Conservation (phyloP, 495 filamentous ascomycete species). For the Aspergillus avenaceus region DNA sequence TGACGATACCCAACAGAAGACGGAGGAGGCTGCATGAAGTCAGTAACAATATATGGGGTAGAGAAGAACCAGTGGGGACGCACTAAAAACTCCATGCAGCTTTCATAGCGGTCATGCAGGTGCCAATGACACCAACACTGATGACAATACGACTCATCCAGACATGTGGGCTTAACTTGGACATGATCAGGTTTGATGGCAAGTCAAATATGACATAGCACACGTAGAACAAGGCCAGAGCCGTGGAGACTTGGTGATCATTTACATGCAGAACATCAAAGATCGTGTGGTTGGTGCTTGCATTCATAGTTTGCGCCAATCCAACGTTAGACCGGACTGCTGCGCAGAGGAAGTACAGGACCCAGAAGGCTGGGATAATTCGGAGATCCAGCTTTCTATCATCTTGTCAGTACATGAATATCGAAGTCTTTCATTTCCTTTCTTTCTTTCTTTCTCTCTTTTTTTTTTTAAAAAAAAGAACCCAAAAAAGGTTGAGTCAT, state of each 20-base stretch:
- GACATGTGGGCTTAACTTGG: constrained; percentile 72
- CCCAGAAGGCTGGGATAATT: constrained; percentile 89
- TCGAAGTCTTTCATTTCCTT: no score
- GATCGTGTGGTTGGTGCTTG: constrained; percentile 61
- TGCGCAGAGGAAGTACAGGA: constrained; percentile 89
- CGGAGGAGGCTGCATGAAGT: constrained; percentile 58
- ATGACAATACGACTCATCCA: constrained; percentile 95
- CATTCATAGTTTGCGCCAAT: constrained; percentile 88
- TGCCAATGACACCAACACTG: constrained; percentile 78
- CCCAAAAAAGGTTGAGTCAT: background rate
- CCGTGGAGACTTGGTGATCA: constrained; percentile 72
- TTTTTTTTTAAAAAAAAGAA: no score
- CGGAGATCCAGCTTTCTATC: constrained; percentile 70
- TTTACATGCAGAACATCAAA: constrained; percentile 60
- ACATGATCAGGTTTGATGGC: constrained; percentile 89
- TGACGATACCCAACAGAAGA: constrained; percentile 81
- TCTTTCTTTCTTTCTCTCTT: background rate
- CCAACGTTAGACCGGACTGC: constrained; percentile 89
- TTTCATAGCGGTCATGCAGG: constrained; percentile 75
- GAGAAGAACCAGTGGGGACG: constrained; percentile 17
- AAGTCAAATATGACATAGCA: constrained; percentile 87
- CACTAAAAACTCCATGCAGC: constrained; percentile 84
- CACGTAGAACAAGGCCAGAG: constrained; percentile 84
- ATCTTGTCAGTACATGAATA: background rate
- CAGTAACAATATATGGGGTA: background rate